phyloP scores from a whole-genome alignment of 2,329 filamentous ascomycete species.

The Ascomycota sp. region DNA sequence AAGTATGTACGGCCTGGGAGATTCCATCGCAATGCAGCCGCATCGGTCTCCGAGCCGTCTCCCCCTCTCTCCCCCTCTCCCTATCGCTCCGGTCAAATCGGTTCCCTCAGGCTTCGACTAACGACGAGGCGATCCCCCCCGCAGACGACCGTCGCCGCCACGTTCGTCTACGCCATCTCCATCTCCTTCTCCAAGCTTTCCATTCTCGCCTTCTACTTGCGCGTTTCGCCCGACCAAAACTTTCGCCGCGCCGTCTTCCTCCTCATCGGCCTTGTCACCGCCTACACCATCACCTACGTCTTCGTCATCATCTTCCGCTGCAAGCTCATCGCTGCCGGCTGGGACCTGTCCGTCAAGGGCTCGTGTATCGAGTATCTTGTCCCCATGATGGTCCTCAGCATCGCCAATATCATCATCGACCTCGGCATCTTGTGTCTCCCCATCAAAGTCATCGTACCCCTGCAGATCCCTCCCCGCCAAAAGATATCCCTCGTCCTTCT shows the following conservation, averaged over 20 bases:
- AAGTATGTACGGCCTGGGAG: too few species aligned
- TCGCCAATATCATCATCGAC: slow-evolving; percentile 24
- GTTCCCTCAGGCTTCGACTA: slow-evolving; percentile 1
- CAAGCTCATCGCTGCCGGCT: slow-evolving; percentile 18
- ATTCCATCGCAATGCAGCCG: too few species aligned
- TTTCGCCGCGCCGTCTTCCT: slow-evolving; percentile 6
- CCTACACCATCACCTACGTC: slow-evolving; percentile 20
- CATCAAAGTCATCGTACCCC: slow-evolving; percentile 19
- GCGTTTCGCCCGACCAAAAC: slow-evolving; percentile 13
- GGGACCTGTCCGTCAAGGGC: slow-evolving; percentile 17
- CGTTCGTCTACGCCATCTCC: too few species aligned
- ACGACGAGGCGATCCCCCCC: too few species aligned
- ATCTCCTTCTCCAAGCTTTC: slow-evolving; percentile 1
- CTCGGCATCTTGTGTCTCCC: slow-evolving; percentile 23
- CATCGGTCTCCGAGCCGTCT: too few species aligned
- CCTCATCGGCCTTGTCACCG: slow-evolving; percentile 14
- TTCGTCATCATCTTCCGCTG: slow-evolving; percentile 20
- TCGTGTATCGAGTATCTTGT: slow-evolving; percentile 19
- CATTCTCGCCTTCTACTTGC: slow-evolving; percentile 17
- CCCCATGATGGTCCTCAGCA: slow-evolving; percentile 7
- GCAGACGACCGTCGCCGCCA: slow-evolving; percentile 13
- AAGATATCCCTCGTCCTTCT: slow-evolving; percentile 27
- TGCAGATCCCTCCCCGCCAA: slow-evolving; percentile 25
- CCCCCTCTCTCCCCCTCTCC: not conserved
- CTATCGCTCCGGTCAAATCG: not conserved